Percentiles rank a stretch among this genome's conserved stretches.
These are phyloP conservation scores for Combretum micranthum DNA, from an alignment of 345 rosid genomes.

Conservation along the genomic window DNA sequence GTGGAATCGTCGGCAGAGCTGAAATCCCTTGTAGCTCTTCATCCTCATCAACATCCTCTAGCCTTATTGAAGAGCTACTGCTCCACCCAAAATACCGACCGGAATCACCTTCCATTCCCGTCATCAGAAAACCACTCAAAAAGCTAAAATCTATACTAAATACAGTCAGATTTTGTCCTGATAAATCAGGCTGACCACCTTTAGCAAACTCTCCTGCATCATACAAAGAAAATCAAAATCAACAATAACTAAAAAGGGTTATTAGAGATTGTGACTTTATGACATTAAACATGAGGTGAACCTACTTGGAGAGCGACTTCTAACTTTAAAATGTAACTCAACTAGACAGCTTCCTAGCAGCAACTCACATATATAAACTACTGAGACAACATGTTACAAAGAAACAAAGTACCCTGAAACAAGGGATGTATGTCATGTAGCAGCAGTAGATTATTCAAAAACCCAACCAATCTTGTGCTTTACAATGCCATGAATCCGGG, in stretches of 20 bases:
- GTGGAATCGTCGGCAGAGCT: constrained; percentile 45
- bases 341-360: too few relatives aligned
- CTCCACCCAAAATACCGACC: constrained; percentile 23
- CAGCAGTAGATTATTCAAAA: too few relatives aligned
- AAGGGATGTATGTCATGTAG: too few relatives aligned
- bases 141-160: not conserved
- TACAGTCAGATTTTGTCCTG: not conserved
- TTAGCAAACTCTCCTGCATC: constrained; percentile 1
- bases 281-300: too few relatives aligned
- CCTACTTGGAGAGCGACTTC: too few relatives aligned
- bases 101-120: constrained; percentile 51
- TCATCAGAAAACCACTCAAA: not conserved
- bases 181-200: not conserved
- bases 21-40: constrained; percentile 29
- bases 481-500: too few relatives aligned
- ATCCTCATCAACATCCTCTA: constrained; percentile 51
- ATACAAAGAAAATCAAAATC: not conserved
- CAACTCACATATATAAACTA: too few relatives aligned
- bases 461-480: too few relatives aligned
- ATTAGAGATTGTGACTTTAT: too few relatives aligned
- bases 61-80: constrained; percentile 25
- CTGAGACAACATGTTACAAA: too few relatives aligned
- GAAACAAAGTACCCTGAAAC: too few relatives aligned
- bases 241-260: not conserved
- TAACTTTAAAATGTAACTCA: too few relatives aligned